Base-by-base conservation (phyloP, 805 yeast genomes). In the Metschnikowia corniflorae region DNA sequence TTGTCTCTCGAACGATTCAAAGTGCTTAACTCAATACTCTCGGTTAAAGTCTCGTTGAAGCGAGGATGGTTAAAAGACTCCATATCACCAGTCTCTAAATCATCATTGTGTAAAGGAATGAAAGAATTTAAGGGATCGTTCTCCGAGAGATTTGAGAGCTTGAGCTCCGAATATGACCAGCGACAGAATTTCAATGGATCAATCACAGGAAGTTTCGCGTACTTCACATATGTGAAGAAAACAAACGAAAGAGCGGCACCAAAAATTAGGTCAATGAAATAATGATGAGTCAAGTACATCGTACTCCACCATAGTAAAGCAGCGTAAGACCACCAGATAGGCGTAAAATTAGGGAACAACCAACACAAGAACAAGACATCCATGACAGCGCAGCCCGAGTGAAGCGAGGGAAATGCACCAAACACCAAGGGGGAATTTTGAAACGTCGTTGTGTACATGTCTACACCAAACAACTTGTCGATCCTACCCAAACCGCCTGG, bases 301-400 rank as follows among this genome's bases (percentile, higher is more conserved):
- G 97, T 93, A 33, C 93, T 77, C 95, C 96, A 93, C 97, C 97
- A 91, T 49, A 93, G 73, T 94, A 95, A 87, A 45, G 78, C 65
- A n/a, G 87, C 93, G 58, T 91, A 93, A 14, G 70, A 61, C 57
- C 81, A 71, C 71, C 87, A 85, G 6, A 85, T 42, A 6, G 82
- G 78, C 1, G 78, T 69, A 31, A 68, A 68, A 27, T 64, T 70
- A 9, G 97, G 97, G 57, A 89, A 89, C 37, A 88, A 66, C 68
- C 87, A 86, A 35, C 80, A 69, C 54, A 93, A 68, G 63, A 93
- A 93, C 42, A 89, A 67, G 2, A 88, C 95, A 57, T 89, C 96
- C 86, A 91, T 82, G 3, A 89, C 85, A 9, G 97, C 89, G 58
- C 91, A 86, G 12, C 94, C 98, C 12, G 96, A 84, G 57, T 91